phyloP scores from a whole-genome alignment of 2,329 filamentous ascomycete genomes.

The Trichoderma endophyticum region DNA sequence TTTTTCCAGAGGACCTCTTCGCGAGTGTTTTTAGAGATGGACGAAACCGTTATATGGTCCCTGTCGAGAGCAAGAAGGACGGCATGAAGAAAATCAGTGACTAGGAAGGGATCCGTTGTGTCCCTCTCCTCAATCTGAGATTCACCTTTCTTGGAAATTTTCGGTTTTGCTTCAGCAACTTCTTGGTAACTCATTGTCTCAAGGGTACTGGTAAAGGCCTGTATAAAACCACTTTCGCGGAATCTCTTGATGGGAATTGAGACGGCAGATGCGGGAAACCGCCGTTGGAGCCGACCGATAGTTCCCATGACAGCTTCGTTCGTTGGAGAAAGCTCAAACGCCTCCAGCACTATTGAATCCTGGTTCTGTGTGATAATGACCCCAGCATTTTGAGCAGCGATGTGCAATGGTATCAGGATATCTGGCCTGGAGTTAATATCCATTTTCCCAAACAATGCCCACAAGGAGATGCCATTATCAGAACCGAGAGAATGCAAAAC shows the following conservation, averaged over 20 bases:
- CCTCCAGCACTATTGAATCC: neutral
- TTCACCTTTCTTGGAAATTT: neutral
- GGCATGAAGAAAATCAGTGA: conserved; percentile 47
- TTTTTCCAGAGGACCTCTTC: conserved; percentile 50
- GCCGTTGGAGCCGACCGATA: neutral
- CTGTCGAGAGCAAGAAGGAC: conserved; percentile 40
- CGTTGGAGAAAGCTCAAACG: neutral
- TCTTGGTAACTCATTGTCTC: conserved; percentile 30
- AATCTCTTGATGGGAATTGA: neutral
- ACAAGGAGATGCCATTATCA: neutral
- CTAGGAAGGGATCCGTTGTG: conserved; percentile 46
- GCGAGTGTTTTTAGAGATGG: conserved; percentile 50
- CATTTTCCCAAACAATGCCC: neutral
- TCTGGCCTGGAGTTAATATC: neutral
- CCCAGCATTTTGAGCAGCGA: neutral
- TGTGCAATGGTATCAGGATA: neutral
- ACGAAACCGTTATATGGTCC: neutral
- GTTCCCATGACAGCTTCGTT: neutral
- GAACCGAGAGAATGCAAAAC: neutral
- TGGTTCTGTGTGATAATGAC: neutral
- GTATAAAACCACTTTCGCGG: neutral
- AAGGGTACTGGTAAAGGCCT: conserved; percentile 18
- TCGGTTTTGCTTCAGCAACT: conserved; percentile 18
- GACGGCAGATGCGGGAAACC: neutral
- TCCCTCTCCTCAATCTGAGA: conserved; percentile 43